phyloP scores from a whole-genome alignment of 2,329 filamentous ascomycete species.

The Phyllosticta capitalensis region DNA sequence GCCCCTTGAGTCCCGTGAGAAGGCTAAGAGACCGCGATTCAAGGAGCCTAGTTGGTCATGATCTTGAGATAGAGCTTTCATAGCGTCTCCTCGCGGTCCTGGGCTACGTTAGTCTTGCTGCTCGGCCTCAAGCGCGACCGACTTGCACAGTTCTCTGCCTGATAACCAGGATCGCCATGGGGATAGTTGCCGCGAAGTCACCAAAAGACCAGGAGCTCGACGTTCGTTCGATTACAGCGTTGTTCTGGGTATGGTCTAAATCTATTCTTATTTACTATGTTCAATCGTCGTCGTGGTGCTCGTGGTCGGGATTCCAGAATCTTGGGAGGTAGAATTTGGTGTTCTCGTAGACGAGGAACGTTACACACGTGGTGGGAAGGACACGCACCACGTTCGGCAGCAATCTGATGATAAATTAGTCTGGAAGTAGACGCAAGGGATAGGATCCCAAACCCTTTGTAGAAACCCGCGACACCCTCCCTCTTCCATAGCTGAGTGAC shows the following conservation, averaged over 20 bases:
- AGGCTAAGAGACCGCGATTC: too few relatives aligned
- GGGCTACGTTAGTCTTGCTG: too few relatives aligned
- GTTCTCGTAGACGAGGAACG: constrained; percentile 96
- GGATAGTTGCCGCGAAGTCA: neutral
- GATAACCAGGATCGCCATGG: neutral
- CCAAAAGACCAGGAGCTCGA: neutral
- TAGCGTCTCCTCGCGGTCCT: too few relatives aligned
- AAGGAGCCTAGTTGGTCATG: too few relatives aligned
- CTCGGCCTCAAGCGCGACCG: too few relatives aligned
- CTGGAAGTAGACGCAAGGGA: neutral
- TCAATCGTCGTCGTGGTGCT: neutral
- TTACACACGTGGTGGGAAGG: constrained; percentile 90
- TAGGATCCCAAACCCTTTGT: constrained; percentile 53
- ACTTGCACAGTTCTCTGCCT: neutral
- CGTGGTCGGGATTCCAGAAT: constrained; percentile 18
- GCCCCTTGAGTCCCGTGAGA: too few relatives aligned
- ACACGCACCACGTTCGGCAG: constrained; percentile 84
- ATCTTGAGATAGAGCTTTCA: too few relatives aligned
- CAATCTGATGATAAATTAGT: constrained; percentile 34
- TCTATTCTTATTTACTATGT: neutral
- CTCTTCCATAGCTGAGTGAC: constrained; percentile 63
- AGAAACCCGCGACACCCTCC: constrained; percentile 77
- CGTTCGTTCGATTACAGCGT: neutral
- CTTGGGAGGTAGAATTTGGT: constrained; percentile 59
- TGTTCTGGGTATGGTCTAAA: neutral